Evolutionary conservation across 345 rosid species (phyloP).

Genomic region (Aethionema arabicum): DNA sequence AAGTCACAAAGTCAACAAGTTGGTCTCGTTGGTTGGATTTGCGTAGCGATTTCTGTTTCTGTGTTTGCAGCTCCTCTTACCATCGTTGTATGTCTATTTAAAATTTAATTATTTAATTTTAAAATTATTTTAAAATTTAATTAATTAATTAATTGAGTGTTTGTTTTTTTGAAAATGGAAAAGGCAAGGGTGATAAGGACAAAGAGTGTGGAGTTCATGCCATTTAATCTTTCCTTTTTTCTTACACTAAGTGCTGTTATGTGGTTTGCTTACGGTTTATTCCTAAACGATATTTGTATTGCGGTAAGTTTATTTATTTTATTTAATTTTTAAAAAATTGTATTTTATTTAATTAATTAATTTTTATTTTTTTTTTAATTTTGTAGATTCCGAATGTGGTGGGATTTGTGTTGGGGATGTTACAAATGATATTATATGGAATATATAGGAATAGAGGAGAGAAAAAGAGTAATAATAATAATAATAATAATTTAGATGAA

Average conservation of each 20-base stretch:
- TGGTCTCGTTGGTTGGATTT: slow-evolving; percentile 79
- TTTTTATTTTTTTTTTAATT: not conserved
- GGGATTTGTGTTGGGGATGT: slow-evolving; percentile 67
- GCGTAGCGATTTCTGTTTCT: slow-evolving; percentile 59
- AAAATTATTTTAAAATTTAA: not conserved
- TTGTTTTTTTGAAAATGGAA: not conserved
- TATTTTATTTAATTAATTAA: not conserved
- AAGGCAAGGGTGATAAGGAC: slow-evolving; percentile 75
- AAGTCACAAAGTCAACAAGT: slow-evolving; percentile 22
- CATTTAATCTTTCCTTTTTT: slow-evolving; percentile 71
- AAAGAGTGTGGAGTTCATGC: slow-evolving; percentile 93
- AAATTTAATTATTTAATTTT: not conserved
- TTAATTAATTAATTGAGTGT: not conserved
- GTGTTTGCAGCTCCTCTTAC: slow-evolving; percentile 86
- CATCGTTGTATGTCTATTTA: slow-evolving; percentile 48
- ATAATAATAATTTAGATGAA: slow-evolving; percentile 32
- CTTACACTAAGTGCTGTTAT: slow-evolving; percentile 74
- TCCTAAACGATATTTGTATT: slow-evolving; percentile 57
- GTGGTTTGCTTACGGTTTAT: slow-evolving; percentile 83
- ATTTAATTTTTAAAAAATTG: not conserved
- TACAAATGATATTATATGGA: slow-evolving; percentile 68
- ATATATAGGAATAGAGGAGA: slow-evolving; percentile 45
- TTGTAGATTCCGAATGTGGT: slow-evolving; percentile 71
- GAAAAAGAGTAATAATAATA: slow-evolving; percentile 29
- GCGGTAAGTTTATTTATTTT: slow-evolving; percentile 51